Evolutionary conservation across 2,329 filamentous ascomycete genomes (phyloP), one percentile per base, ranked within the genome.

Genomic region (Hawksworthiomyces lignivorus): DNA sequence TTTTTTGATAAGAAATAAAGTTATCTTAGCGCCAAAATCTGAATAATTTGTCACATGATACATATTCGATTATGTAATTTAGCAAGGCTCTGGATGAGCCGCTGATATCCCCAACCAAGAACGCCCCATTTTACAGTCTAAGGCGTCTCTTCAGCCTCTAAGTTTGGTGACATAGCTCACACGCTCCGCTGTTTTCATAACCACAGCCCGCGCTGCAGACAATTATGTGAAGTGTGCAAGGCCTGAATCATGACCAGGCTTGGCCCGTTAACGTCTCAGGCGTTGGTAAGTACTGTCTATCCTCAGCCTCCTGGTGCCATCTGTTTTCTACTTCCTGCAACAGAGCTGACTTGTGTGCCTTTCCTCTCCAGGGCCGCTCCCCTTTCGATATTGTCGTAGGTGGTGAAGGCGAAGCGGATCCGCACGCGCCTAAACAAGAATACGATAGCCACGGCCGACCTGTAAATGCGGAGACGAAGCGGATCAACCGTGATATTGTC

Each of bases 301-400:
- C 5, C 27, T 15, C 11, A 12, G 14, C 15, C 18, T 31, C 36
- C n/a, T 18, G 28, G 15, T 34, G 12, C 3, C 15, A 27, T 36
- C 29, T 24, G 10, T 32, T 27, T 28, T 21, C 4, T 7, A 3
- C 14, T 26, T 39, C 30, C 14, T 10, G 7, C 32, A 32, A 39
- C 19, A 21, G 15, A 14, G 19, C 15, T 36, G 8, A 2, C 15
- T n/a, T n/a, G 29, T 31, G 8, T 5, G 32, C 42, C n/a, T 34
- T 10, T 28, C 24, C 15, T 26, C 22, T 15, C 12, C 26, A 78
- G 75, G 75, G 75, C 46, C 69, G 75, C 19, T 79, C 75, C 17
- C 75, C 75, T 10, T 79, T 77, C 48, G 75, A 79, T 52, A 72
- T 75, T 49, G 69, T 74, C 11, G 66, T 75, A 5, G 60, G 63